phyloP scores from a whole-genome alignment of 352 stramenopile species.

The Thraustochytrium sp. region DNA sequence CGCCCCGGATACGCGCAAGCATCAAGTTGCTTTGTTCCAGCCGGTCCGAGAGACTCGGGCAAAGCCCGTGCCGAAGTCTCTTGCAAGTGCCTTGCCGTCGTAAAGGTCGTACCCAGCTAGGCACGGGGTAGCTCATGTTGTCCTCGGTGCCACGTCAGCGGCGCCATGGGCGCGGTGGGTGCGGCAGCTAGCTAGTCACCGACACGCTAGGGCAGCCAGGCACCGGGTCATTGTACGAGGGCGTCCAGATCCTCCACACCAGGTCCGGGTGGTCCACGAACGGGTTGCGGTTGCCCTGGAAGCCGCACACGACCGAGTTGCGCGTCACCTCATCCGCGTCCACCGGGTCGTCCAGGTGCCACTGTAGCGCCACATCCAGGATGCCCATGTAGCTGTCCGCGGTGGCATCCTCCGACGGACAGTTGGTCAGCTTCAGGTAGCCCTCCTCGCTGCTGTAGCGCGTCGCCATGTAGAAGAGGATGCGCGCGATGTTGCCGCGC shows the following conservation, averaged over 20 bases:
- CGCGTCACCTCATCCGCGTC: constrained; percentile 52
- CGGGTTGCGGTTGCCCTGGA: constrained; percentile 64
- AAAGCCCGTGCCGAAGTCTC: no score
- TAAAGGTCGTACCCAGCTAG: no score
- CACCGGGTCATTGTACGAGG: no score
- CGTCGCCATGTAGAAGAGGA: constrained; percentile 44
- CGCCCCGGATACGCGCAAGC: no score
- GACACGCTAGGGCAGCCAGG: no score
- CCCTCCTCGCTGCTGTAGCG: constrained; percentile 46
- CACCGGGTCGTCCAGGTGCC: constrained; percentile 58
- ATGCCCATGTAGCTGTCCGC: not conserved
- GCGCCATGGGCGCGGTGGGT: no score
- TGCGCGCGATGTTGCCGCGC: constrained; percentile 15
- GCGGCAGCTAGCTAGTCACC: no score
- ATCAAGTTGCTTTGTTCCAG: no score
- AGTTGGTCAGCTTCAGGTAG: constrained; percentile 48
- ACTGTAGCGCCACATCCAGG: constrained; percentile 50
- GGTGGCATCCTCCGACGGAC: constrained; percentile 50
- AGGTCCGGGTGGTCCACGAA: constrained; percentile 65
- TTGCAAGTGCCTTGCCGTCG: no score
- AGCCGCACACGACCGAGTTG: constrained; percentile 57
- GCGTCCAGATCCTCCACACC: constrained; percentile 46
- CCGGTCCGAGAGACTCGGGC: no score
- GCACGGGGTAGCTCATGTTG: no score
- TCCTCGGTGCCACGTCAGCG: no score